Evolutionary conservation across 169 alveolate species (phyloP).

Genomic region (Theileria equi): DNA sequence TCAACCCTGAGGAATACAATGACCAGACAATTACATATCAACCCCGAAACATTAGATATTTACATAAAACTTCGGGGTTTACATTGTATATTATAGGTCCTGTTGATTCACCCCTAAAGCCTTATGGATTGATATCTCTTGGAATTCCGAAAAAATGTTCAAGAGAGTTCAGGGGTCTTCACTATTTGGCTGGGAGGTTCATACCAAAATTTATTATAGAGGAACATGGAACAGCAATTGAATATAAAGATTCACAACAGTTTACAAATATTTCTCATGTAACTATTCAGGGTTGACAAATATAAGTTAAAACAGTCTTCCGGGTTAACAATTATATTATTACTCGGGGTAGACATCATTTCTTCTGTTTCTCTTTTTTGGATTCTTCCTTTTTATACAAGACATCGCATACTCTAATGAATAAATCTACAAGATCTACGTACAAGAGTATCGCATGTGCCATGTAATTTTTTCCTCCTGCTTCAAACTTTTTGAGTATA

Average conservation of each 20-base stretch:
- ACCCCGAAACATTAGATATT: too few species aligned
- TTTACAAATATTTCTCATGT: too few species aligned
- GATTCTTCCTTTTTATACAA: conserved; percentile 32
- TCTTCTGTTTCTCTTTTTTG: conserved; percentile 23
- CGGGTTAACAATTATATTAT: too few species aligned
- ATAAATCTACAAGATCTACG: conserved; percentile 32
- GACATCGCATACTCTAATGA: conserved; percentile 13
- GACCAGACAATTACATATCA: too few species aligned
- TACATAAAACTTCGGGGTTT: too few species aligned
- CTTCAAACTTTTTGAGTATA: conserved; percentile 29
- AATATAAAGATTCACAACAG: too few species aligned
- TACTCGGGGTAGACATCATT: background rate
- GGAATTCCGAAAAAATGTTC: background rate
- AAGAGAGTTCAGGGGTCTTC: background rate
- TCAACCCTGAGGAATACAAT: too few species aligned
- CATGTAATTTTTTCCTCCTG: conserved; percentile 39
- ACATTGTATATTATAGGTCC: too few species aligned
- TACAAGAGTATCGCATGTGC: conserved; percentile 50
- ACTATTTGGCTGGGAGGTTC: background rate
- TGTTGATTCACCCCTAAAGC: background rate
- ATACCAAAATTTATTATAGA: background rate
- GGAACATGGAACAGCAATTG: too few species aligned
- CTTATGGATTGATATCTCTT: background rate
- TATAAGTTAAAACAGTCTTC: too few species aligned
- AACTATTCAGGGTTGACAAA: too few species aligned